Percentiles rank a stretch among this genome's conserved stretches.
These are phyloP conservation scores for Colletotrichum sp. DNA, from an alignment of 2,329 filamentous ascomycete genomes.

Conservation along the genomic window DNA sequence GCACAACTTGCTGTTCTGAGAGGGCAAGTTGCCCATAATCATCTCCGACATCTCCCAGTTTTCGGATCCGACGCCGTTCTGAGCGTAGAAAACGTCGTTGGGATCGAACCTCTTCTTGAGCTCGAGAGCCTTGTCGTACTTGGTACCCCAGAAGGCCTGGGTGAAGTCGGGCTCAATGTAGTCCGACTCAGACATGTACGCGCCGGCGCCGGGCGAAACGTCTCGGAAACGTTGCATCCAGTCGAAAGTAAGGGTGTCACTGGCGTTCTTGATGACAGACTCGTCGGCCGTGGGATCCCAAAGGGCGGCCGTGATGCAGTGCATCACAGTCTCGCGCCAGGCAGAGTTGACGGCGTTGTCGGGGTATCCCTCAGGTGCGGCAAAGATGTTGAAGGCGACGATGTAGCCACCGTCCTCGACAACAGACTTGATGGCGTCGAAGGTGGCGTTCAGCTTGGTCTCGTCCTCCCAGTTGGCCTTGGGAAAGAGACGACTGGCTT, in stretches of 20 bases:
- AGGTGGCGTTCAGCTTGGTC: slow-evolving; percentile 30
- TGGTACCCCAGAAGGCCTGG: slow-evolving; percentile 24
- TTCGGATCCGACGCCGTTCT: slow-evolving; percentile 22
- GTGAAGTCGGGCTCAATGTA: slow-evolving; percentile 23
- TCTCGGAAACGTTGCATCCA: slow-evolving; percentile 41
- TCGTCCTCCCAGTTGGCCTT: slow-evolving; percentile 33
- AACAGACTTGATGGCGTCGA: slow-evolving; percentile 28
- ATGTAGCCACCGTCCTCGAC: slow-evolving; percentile 30
- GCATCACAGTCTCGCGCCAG: slow-evolving; percentile 49
- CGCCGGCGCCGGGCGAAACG: slow-evolving; percentile 23
- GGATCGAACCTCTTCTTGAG: slow-evolving; percentile 25
- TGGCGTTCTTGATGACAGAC: slow-evolving; percentile 32
- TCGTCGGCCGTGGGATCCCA: slow-evolving; percentile 37
- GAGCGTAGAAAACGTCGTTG: slow-evolving; percentile 22
- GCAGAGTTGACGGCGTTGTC: slow-evolving; percentile 53
- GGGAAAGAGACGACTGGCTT: slow-evolving; percentile 38
- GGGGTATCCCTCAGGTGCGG: slow-evolving; percentile 24
- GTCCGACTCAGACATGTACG: slow-evolving; percentile 29
- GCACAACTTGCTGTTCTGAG: slow-evolving; percentile 26
- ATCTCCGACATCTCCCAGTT: slow-evolving; percentile 21
- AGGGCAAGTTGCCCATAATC: slow-evolving; percentile 23
- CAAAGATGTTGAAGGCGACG: slow-evolving; percentile 34
- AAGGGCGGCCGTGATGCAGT: slow-evolving; percentile 31
- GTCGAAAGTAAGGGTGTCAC: slow-evolving; percentile 29
- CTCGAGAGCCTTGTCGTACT: slow-evolving; percentile 16